Percentiles rank a stretch among this genome's conserved stretches.
Evolutionary conservation across 768 basidiomycete species (phyloP).

Genomic region (Trametes coccinea): DNA sequence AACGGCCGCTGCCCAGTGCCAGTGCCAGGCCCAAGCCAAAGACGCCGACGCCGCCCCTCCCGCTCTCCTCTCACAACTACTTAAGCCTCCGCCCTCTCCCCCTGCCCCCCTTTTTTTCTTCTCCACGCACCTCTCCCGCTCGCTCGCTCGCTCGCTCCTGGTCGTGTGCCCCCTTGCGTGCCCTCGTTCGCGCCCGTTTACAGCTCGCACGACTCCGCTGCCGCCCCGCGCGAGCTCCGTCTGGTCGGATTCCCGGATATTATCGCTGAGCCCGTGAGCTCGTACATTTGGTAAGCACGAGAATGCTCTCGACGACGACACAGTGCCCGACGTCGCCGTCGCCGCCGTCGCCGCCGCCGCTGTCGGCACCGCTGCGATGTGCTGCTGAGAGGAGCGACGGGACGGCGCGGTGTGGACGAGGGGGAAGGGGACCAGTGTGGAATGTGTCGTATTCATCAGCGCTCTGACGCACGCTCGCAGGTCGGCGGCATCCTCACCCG

Average conservation of each 20-base stretch:
- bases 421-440: too few relatives aligned
- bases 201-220: not conserved
- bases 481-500: not conserved
- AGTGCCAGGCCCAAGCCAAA: not conserved
- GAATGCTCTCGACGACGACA: conserved; percentile 7
- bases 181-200: not conserved
- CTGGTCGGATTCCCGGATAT: too few relatives aligned
- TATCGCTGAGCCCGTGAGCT: too few relatives aligned
- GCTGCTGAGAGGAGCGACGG: too few relatives aligned
- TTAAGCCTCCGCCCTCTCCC: not conserved
- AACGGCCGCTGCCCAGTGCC: too few relatives aligned
- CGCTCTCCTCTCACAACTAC: not conserved
- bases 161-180: conserved; percentile 4
- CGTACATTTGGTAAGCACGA: conserved; percentile 4
- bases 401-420: too few relatives aligned
- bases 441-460: not conserved
- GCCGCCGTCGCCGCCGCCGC: not conserved
- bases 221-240: too few relatives aligned
- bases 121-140: not conserved
- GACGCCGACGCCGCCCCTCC: conserved; percentile 13
- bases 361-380: too few relatives aligned
- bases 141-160: not conserved
- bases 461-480: conserved; percentile 4
- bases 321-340: not conserved
- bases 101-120: conserved; percentile 3